A percentile compares a stretch with the other conserved stretches of the same genome.
phyloP scores from a whole-genome alignment of 2,329 filamentous ascomycete genomes.

The Diplocarpon mali region DNA sequence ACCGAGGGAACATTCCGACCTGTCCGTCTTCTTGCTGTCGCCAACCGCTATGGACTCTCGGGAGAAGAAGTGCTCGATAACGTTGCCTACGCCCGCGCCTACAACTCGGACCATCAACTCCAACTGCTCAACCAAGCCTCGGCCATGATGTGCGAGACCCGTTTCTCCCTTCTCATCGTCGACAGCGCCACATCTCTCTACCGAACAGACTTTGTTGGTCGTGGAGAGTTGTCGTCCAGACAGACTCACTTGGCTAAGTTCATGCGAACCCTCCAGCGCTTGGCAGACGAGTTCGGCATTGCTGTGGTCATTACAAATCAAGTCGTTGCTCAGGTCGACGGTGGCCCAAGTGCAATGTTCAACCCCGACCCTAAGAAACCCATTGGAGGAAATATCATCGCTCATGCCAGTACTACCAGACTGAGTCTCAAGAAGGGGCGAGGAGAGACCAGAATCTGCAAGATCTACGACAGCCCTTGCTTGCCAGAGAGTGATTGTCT shows the following conservation, averaged over 20 bases:
- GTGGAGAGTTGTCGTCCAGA: conserved; percentile 87
- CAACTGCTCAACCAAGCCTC: conserved; percentile 90
- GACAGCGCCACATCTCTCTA: conserved; percentile 95
- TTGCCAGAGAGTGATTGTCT: conserved; percentile 91
- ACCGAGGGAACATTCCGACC: conserved; percentile 96
- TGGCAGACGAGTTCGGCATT: conserved; percentile 81
- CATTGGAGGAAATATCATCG: conserved; percentile 97
- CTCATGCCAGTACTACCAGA: conserved; percentile 89
- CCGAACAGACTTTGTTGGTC: conserved; percentile 91
- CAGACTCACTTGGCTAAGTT: conserved; percentile 86
- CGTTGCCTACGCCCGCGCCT: conserved; percentile 92
- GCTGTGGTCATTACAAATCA: conserved; percentile 98
- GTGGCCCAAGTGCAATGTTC: conserved; percentile 94
- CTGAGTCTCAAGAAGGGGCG: conserved; percentile 93
- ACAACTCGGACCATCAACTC: conserved; percentile 97
- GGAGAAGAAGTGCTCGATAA: conserved; percentile 98
- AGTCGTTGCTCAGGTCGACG: conserved; percentile 95
- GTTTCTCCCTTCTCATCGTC: conserved; percentile 90
- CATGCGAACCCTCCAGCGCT: conserved; percentile 70
- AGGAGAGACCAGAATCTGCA: conserved; percentile 91
- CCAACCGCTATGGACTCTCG: conserved; percentile 85
- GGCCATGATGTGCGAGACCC: conserved; percentile 98
- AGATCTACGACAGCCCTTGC: conserved; percentile 98
- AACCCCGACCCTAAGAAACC: conserved; percentile 99
- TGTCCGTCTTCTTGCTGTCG: conserved; percentile 80